phyloP scores from a whole-genome alignment of 129 eudicot genomes.

The Gnaphalium uliginosum region DNA sequence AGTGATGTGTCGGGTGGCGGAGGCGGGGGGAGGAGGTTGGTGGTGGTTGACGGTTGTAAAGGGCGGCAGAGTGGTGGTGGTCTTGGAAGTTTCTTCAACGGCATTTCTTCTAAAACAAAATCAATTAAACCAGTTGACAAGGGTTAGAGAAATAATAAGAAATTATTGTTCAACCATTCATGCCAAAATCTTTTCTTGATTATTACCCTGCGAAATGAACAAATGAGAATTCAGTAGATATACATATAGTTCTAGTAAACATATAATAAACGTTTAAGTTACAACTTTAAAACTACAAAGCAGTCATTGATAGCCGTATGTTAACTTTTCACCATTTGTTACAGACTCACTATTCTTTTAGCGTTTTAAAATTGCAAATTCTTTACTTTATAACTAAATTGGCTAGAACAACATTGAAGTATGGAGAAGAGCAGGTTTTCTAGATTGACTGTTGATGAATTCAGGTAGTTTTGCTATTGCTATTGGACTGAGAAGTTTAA shows the following conservation, averaged over 20 bases:
- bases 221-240: neutral
- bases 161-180: neutral
- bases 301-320: no score
- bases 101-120: constrained; percentile 20
- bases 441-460: constrained; percentile 42
- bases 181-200: constrained; percentile 1
- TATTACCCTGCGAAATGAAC: constrained; percentile 7
- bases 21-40: constrained; percentile 36
- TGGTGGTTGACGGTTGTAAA: constrained; percentile 21
- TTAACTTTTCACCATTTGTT: no score
- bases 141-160: neutral
- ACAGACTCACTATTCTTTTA: no score
- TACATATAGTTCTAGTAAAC: no score
- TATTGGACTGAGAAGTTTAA: constrained; percentile 33
- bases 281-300: no score
- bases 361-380: no score
- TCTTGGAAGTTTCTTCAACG: constrained; percentile 36
- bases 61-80: constrained; percentile 34
- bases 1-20: constrained; percentile 40
- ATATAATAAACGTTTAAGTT: no score
- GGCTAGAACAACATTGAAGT: constrained; percentile 35
- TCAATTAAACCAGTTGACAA: neutral
- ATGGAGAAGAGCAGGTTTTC: constrained; percentile 76
- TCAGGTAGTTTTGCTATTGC: neutral
- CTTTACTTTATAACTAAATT: no score